Conservation (phyloP, 352 stramenopile genomes). For the Phytophthora pistaciae region DNA sequence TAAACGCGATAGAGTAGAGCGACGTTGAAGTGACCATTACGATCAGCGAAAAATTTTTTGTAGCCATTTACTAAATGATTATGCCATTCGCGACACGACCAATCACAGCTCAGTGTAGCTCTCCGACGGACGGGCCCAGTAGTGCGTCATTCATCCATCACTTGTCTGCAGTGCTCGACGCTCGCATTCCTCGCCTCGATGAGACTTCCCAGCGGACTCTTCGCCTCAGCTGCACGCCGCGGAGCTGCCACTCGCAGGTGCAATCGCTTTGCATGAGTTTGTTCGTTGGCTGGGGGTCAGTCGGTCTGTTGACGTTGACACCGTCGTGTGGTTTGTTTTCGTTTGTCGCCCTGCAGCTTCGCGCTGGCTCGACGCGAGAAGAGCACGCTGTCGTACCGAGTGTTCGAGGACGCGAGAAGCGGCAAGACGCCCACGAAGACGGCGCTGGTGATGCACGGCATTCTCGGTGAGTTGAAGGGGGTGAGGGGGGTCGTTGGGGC, state of each 20-base stretch:
- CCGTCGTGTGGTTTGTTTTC: neutral
- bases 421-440: conserved; percentile 60
- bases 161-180: neutral
- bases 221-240: conserved; percentile 16
- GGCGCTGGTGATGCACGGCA: conserved; percentile 82
- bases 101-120: conserved; percentile 11
- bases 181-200: conserved; percentile 7
- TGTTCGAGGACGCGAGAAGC: conserved; percentile 61
- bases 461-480: conserved; percentile 57
- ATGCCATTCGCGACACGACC: conserved; percentile 22
- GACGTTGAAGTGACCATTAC: conserved; percentile 3
- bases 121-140: neutral
- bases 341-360: conserved; percentile 8
- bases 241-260: conserved; percentile 33
- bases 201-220: conserved; percentile 25
- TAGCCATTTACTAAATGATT: conserved; percentile 34
- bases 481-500: neutral
- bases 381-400: conserved; percentile 70
- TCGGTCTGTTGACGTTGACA: neutral
- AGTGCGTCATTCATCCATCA: conserved; percentile 20
- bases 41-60: conserved; percentile 32
- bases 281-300: neutral
- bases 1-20: neutral
- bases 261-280: neutral
- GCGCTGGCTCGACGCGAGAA: conserved; percentile 36